Percentiles rank a stretch among this genome's conserved stretches.
phyloP scores from a whole-genome alignment of 2,329 filamentous ascomycete genomes.

The Calonectria leucothoes region DNA sequence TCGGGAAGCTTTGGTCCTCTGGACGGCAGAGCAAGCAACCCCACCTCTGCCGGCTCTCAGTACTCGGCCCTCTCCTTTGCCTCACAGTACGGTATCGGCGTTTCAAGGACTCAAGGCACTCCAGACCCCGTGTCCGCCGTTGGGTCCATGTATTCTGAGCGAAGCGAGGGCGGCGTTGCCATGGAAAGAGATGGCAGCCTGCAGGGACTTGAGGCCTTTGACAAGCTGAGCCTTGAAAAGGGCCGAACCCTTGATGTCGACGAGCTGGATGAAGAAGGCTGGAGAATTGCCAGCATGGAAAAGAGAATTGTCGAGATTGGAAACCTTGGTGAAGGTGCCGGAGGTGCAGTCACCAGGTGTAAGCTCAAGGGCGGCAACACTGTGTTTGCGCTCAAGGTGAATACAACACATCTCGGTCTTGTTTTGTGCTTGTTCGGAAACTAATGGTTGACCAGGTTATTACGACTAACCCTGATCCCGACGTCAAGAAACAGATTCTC shows the following conservation, averaged over 20 bases:
- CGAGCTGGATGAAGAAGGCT: conserved; percentile 93
- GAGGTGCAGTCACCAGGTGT: conserved; percentile 93
- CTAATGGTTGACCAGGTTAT: conserved; percentile 76
- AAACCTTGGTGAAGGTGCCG: conserved; percentile 92
- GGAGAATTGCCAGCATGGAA: conserved; percentile 92
- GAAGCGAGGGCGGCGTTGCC: conserved; percentile 77
- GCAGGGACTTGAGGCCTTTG: conserved; percentile 81
- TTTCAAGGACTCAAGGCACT: conserved; percentile 72
- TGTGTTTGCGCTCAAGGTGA: conserved; percentile 94
- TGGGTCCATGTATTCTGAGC: conserved; percentile 84
- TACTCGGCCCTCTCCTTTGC: conserved; percentile 88
- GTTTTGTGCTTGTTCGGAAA: not conserved
- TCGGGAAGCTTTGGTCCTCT: conserved; percentile 85
- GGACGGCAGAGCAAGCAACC: conserved; percentile 82
- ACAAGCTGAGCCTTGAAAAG: conserved; percentile 84
- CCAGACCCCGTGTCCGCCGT: conserved; percentile 91
- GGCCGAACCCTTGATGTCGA: conserved; percentile 90
- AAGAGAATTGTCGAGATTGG: conserved; percentile 90
- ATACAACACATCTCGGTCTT: not conserved
- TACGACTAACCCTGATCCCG: conserved; percentile 96
- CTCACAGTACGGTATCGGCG: conserved; percentile 75
- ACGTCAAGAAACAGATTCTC: conserved; percentile 98
- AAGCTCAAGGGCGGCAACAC: conserved; percentile 92
- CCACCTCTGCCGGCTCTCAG: conserved; percentile 87
- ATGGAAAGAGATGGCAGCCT: conserved; percentile 89